Conservation (phyloP, 306 rosid genomes). For the Cicer yamashitae region DNA sequence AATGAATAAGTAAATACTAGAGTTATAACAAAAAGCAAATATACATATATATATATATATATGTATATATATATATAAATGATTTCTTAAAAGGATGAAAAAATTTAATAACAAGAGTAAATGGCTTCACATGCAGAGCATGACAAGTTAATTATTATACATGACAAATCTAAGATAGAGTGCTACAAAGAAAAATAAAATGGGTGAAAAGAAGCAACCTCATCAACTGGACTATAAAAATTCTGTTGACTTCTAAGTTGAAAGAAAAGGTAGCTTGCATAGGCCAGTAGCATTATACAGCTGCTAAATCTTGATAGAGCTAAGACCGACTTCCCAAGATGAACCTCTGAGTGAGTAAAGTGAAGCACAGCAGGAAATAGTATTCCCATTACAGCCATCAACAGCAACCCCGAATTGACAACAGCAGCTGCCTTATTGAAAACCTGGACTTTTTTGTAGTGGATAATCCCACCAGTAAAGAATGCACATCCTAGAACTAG, state of each 20-base stretch:
- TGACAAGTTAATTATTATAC: background rate
- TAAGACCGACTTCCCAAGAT: slow-evolving; percentile 77
- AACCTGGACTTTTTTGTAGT: slow-evolving; percentile 62
- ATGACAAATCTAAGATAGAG: slow-evolving; percentile 8
- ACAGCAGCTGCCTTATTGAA: slow-evolving; percentile 84
- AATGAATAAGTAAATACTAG: slow-evolving; percentile 15
- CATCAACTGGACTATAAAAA: slow-evolving; percentile 59
- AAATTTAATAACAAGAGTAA: background rate
- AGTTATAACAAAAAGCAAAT: slow-evolving; percentile 3
- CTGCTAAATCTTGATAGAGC: slow-evolving; percentile 93
- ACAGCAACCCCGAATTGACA: slow-evolving; percentile 82
- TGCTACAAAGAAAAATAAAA: background rate
- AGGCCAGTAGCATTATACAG: slow-evolving; percentile 82
- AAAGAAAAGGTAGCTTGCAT: slow-evolving; percentile 87
- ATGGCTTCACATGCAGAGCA: slow-evolving; percentile 12
- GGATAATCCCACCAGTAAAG: slow-evolving; percentile 82
- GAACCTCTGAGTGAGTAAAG: slow-evolving; percentile 82
- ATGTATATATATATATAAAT: too few species aligned
- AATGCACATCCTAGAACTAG: slow-evolving; percentile 94
- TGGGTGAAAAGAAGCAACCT: slow-evolving; percentile 55
- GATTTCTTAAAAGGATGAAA: background rate
- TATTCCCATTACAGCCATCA: slow-evolving; percentile 97
- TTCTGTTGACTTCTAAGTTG: slow-evolving; percentile 74
- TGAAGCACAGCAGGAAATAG: slow-evolving; percentile 93
- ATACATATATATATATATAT: background rate